Percentiles rank a stretch among this genome's conserved stretches.
Conservation (phyloP, 257 asterid genomes). For the Buddleja alternifolia region DNA sequence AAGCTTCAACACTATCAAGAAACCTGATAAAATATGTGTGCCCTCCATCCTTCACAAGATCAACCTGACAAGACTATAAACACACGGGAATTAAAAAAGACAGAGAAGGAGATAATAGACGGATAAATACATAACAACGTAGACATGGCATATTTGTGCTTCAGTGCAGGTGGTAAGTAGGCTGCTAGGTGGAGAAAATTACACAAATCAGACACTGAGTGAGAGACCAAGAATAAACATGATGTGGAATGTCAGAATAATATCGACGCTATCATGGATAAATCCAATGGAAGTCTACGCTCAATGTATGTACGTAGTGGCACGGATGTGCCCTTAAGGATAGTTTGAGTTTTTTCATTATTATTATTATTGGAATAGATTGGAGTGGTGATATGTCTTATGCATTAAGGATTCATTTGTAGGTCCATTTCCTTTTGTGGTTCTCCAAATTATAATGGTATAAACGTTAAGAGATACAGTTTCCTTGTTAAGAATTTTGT, state of each 20-base stretch:
- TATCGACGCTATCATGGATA: background rate
- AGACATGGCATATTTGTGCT: too few relatives aligned
- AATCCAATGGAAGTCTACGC: background rate
- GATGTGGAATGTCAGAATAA: background rate
- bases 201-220: too few relatives aligned
- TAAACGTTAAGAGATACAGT: background rate
- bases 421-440: background rate
- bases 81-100: background rate
- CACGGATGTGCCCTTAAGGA: too few relatives aligned
- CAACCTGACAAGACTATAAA: slow-evolving; percentile 94
- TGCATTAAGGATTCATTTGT: background rate
- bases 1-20: slow-evolving; percentile 94
- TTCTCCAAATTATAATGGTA: background rate
- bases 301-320: too few relatives aligned
- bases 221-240: too few relatives aligned
- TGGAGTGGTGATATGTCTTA: background rate
- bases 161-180: too few relatives aligned
- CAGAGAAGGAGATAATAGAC: too few relatives aligned
- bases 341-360: too few relatives aligned
- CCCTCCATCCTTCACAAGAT: slow-evolving; percentile 97
- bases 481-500: too few relatives aligned
- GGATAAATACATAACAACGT: too few relatives aligned
- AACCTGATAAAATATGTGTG: slow-evolving; percentile 87
- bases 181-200: too few relatives aligned
- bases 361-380: too few relatives aligned